These are phyloP conservation scores for Pichia pseudocactophila DNA, from an alignment of 805 yeast genomes.

Conservation along the genomic window DNA sequence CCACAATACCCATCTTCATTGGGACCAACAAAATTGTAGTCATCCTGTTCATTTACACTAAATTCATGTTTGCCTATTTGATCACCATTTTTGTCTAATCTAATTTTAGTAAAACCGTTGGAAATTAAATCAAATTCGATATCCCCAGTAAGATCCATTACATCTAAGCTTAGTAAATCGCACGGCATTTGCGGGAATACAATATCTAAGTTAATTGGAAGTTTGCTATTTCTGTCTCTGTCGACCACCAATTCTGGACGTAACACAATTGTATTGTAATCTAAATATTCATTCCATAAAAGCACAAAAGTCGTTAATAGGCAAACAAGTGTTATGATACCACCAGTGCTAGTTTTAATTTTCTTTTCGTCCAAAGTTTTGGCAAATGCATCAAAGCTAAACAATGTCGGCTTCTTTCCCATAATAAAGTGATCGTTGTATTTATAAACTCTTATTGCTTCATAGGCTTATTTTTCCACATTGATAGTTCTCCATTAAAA, in stretches of 20 bases:
- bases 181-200: constrained; percentile 84
- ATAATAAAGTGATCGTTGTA: too few relatives aligned
- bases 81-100: constrained; percentile 49
- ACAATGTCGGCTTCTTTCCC: constrained; percentile 23
- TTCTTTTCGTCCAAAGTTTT: constrained; percentile 93
- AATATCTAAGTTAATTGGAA: constrained; percentile 75
- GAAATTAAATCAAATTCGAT: constrained; percentile 61
- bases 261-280: constrained; percentile 57
- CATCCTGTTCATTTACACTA: constrained; percentile 31
- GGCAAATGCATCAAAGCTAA: constrained; percentile 81
- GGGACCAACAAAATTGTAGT: constrained; percentile 14
- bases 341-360: constrained; percentile 84
- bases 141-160: constrained; percentile 86
- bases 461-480: too few relatives aligned
- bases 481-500: too few relatives aligned
- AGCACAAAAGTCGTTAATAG: constrained; percentile 50
- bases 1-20: constrained; percentile 58
- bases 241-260: constrained; percentile 87
- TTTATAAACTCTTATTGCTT: too few relatives aligned
- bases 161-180: constrained; percentile 69
- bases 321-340: constrained; percentile 72
- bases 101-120: constrained; percentile 62
- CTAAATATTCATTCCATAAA: constrained; percentile 64
- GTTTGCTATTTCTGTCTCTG: constrained; percentile 61
- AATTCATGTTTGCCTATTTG: constrained; percentile 33